A percentile compares a stretch with the other conserved stretches of the same genome.
These are phyloP conservation scores for Lycium ferocissimum DNA, from an alignment of 257 asterid species.

Conservation along the genomic window DNA sequence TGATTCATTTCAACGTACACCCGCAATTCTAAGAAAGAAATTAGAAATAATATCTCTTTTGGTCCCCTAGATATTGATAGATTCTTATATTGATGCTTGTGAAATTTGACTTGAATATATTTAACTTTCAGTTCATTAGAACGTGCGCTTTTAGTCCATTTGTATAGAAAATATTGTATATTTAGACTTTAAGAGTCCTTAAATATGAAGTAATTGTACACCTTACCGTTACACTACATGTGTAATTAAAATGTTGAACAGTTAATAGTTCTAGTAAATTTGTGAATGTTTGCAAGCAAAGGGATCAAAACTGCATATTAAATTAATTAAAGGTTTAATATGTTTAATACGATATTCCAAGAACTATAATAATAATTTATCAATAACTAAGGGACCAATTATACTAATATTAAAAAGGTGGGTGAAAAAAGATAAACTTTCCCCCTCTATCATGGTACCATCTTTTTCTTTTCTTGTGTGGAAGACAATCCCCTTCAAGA, in stretches of 20 bases:
- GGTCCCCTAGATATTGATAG: background rate
- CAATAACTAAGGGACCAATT: background rate
- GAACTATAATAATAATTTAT: background rate
- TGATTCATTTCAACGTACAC: constrained; percentile 32
- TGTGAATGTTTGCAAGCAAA: background rate
- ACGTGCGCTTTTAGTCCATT: background rate
- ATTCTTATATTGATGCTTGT: background rate
- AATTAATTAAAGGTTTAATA: background rate
- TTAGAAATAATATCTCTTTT: background rate
- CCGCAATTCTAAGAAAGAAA: background rate
- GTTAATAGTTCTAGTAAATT: background rate
- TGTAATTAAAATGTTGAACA: too few relatives aligned
- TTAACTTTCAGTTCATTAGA: background rate
- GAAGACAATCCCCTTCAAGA: constrained; percentile 34
- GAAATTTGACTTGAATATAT: background rate
- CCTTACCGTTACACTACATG: background rate
- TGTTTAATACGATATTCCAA: background rate
- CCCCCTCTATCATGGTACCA: background rate
- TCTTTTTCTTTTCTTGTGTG: constrained; percentile 32
- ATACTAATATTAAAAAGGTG: background rate
- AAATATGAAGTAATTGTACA: background rate
- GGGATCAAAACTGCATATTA: background rate
- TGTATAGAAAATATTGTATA: background rate
- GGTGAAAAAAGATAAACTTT: background rate
- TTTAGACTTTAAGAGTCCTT: background rate